Evolutionary conservation across 1,284 basidiomycete genomes (phyloP), one percentile per base, ranked within the genome.

Genomic region (Malassezia dermatis): DNA sequence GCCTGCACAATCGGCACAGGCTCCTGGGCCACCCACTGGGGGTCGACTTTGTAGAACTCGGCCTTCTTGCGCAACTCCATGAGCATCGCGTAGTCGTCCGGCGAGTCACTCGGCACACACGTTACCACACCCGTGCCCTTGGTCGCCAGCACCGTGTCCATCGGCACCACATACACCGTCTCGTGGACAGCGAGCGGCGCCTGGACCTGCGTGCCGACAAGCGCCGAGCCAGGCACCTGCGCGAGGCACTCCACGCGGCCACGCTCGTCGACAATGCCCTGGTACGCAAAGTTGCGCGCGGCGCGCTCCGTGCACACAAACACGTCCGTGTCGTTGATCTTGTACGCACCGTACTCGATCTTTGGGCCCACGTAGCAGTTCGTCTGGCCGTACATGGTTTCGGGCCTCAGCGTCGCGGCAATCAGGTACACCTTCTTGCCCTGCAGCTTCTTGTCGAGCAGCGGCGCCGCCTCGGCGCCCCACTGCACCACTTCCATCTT

Each of bases 91-190:
- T 84, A 96, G 77, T 99, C 94, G 74, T 98, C 94, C 24, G 94
- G 94, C 13, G 94, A 98, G 76, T 99, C 94, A 12, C 93, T 94
- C 0, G 94, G 91, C 10, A 95, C 90, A 47, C 89, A 98, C 2
- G 91, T 95, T 65, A 99, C 94, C 34, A 99, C 91, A 69, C 94
- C 94, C 21, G 93, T 98, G 71, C 94, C 94, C 81, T 98, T 98
- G 66, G 87, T 93, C 23, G 90, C 82, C 51, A 95, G 81, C 45
- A 98, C 90, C 61, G 85, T 88, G 68, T 98, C 93, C 94, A 99
- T 99, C 23, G 94, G 94, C 59, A 98, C 78, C 37, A 99, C 88
- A 71, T 91, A 93, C 26, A 96, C 88, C 77, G 94, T 85, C 2
- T 84, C 82, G 73, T 86, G 82, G 55, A 89, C 69, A 17, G 84